Percentiles rank a stretch among this genome's conserved stretches.
These are phyloP conservation scores for Claviceps sp. DNA, from an alignment of 2,329 filamentous ascomycete genomes.

Conservation along the genomic window DNA sequence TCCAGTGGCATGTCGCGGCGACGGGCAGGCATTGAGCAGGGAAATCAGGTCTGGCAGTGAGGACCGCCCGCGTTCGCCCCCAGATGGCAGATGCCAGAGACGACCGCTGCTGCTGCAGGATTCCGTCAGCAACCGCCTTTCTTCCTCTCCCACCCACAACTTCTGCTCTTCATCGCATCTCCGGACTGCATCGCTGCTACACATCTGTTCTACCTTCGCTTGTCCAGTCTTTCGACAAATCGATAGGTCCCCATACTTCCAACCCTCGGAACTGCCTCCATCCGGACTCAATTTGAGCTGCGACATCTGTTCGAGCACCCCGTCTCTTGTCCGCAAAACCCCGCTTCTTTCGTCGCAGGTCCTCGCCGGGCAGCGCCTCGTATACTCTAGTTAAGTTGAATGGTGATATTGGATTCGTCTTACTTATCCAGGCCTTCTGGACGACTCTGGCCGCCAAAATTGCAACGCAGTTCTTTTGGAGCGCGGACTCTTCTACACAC, in stretches of 20 bases:
- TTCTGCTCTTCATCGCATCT: not conserved
- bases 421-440: not conserved
- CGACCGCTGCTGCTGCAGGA: no score
- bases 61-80: no score
- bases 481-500: not conserved
- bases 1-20: not conserved
- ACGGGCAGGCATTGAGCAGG: not conserved
- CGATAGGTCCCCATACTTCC: not conserved
- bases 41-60: no score
- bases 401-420: not conserved
- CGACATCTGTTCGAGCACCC: not conserved
- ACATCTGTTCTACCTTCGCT: not conserved
- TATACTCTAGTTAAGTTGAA: not conserved
- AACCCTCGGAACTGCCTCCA: not conserved
- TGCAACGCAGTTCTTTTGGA: not conserved
- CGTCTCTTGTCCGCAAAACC: not conserved
- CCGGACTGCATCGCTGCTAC: not conserved
- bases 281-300: not conserved
- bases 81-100: no score
- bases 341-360: not conserved
- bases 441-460: not conserved
- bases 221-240: not conserved
- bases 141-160: not conserved
- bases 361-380: not conserved
- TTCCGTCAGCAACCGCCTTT: not conserved